phyloP scores from a whole-genome alignment of 1,139 yeast species.

The Geotrichum citri-aurantii region DNA sequence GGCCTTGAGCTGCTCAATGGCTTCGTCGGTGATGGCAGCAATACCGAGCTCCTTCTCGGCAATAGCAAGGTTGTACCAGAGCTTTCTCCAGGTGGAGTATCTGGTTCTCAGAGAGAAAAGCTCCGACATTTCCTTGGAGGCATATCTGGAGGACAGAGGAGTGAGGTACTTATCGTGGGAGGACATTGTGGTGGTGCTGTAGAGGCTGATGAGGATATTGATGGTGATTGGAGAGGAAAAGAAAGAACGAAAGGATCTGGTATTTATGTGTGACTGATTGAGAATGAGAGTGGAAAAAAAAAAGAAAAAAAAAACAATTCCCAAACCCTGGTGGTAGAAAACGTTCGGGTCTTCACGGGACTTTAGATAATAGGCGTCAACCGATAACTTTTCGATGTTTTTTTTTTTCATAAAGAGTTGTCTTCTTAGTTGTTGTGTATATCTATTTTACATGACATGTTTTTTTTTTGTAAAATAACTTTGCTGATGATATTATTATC shows the following conservation, averaged over 20 bases:
- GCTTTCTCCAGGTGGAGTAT: slow-evolving; percentile 96
- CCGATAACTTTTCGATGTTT: neutral
- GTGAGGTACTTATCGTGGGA: slow-evolving; percentile 56
- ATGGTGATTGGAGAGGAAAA: neutral
- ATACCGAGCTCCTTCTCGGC: slow-evolving; percentile 93
- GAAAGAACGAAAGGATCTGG: neutral
- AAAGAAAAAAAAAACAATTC: neutral
- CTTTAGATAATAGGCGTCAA: neutral
- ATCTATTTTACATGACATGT: too few species aligned
- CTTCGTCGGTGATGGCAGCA: slow-evolving; percentile 78
- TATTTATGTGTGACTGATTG: neutral
- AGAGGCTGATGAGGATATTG: neutral
- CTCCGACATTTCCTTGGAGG: slow-evolving; percentile 93
- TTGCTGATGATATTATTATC: too few species aligned
- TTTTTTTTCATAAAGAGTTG: too few species aligned
- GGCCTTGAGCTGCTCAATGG: slow-evolving; percentile 74
- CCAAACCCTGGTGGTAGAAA: neutral
- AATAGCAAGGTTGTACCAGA: slow-evolving; percentile 92
- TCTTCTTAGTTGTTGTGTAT: too few species aligned
- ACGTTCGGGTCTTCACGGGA: neutral
- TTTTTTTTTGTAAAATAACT: too few species aligned
- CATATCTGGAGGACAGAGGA: slow-evolving; percentile 94
- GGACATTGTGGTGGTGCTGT: slow-evolving; percentile 10
- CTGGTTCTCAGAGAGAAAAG: slow-evolving; percentile 90
- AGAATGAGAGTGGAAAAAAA: neutral